These are phyloP conservation scores for Nothophaeocryptopus gaeumannii DNA, from an alignment of 2,329 filamentous ascomycete genomes.

Conservation along the genomic window DNA sequence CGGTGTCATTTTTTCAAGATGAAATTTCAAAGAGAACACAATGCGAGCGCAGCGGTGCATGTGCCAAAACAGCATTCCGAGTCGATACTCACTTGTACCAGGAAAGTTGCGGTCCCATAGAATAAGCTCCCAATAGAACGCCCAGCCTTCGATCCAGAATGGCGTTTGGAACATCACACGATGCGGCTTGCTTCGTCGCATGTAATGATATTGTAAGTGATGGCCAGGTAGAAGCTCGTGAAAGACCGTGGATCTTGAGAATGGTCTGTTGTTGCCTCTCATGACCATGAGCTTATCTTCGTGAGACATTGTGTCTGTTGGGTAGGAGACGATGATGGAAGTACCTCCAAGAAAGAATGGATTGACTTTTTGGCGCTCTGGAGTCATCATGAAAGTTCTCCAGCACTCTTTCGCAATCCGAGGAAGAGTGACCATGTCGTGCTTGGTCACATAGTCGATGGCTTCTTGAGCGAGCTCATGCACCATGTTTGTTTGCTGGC, in stretches of 20 bases:
- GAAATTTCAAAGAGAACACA: conserved; percentile 58
- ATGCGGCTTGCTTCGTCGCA: conserved; percentile 49
- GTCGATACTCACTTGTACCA: conserved; percentile 49
- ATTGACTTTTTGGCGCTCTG: conserved; percentile 52
- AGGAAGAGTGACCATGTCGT: conserved; percentile 57
- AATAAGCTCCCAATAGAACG: conserved; percentile 61
- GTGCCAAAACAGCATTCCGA: conserved; percentile 61
- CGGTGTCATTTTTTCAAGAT: conserved; percentile 54
- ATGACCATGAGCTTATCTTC: conserved; percentile 58
- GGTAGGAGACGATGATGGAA: conserved; percentile 56
- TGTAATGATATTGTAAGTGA: conserved; percentile 53
- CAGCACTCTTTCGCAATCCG: conserved; percentile 53
- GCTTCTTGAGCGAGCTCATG: conserved; percentile 53
- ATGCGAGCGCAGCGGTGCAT: conserved; percentile 62
- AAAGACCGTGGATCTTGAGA: conserved; percentile 58
- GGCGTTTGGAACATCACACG: conserved; percentile 55
- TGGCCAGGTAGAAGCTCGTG: conserved; percentile 62
- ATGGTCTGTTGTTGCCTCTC: conserved; percentile 58
- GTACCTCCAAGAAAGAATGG: conserved; percentile 60
- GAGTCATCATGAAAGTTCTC: conserved; percentile 57
- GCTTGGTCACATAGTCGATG: conserved; percentile 51
- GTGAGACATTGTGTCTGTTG: conserved; percentile 53
- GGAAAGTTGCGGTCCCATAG: conserved; percentile 57
- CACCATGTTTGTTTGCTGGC: conserved; percentile 54
- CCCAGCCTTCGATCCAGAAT: conserved; percentile 61